Conservation (phyloP, 2,329 filamentous ascomycete species). For the Karstenula rhodostoma region DNA sequence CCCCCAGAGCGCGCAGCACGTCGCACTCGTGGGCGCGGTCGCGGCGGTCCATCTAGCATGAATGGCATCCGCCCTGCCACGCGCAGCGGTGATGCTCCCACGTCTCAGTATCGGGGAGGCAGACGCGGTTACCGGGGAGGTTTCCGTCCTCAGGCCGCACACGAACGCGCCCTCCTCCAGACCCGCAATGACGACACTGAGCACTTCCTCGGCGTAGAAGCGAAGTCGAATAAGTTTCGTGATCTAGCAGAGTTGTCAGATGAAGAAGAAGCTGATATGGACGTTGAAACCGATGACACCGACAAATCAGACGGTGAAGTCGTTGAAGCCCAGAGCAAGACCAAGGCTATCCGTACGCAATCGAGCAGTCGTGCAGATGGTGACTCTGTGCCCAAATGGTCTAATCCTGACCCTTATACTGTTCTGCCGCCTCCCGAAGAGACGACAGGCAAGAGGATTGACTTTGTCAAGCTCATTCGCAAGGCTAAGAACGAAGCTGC, state of each 20-base stretch:
- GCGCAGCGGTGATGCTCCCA: conserved; percentile 16
- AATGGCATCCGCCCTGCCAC: conserved; percentile 20
- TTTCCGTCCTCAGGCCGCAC: conserved; percentile 45
- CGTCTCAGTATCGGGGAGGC: conserved; percentile 20
- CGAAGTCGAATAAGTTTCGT: conserved; percentile 52
- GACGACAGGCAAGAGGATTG: conserved; percentile 75
- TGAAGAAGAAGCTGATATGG: conserved; percentile 46
- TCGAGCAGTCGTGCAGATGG: conserved; percentile 34
- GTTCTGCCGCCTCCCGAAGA: conserved; percentile 83
- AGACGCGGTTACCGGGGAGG: conserved; percentile 30
- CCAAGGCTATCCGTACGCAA: conserved; percentile 36
- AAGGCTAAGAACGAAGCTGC: conserved; percentile 76
- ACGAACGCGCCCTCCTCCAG: conserved; percentile 55
- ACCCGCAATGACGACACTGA: conserved; percentile 55
- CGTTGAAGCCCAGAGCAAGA: conserved; percentile 29
- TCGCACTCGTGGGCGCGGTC: conserved; percentile 22
- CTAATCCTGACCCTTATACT: conserved; percentile 94
- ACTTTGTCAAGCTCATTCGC: conserved; percentile 89
- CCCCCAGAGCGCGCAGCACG: conserved; percentile 26
- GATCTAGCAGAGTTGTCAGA: conserved; percentile 51
- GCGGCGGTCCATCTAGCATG: conserved; percentile 24
- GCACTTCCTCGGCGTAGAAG: conserved; percentile 54
- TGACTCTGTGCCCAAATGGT: conserved; percentile 76
- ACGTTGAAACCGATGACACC: conserved; percentile 42
- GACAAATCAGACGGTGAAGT: conserved; percentile 17